Percentiles rank a stretch among this genome's conserved stretches.
Conservation (phyloP, 257 asterid genomes). For the Dorcoceras hygrometricum region DNA sequence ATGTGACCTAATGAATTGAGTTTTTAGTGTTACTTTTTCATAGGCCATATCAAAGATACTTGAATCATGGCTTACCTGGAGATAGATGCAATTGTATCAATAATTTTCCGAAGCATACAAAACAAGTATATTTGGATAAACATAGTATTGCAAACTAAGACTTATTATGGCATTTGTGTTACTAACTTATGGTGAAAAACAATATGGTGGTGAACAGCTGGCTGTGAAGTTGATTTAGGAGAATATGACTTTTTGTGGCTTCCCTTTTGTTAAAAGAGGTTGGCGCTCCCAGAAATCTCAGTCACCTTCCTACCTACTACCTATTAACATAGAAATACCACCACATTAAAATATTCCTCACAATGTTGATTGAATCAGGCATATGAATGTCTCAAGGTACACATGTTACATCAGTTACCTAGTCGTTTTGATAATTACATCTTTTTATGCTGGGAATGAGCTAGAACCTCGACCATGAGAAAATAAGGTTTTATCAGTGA, state of each 20-base stretch:
- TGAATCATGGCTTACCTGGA: too few species aligned
- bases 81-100: too few species aligned
- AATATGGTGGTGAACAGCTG: not conserved
- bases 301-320: too few species aligned
- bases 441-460: not conserved
- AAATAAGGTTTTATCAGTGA: not conserved
- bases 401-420: not conserved
- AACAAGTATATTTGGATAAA: too few species aligned
- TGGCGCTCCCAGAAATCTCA: not conserved
- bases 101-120: too few species aligned
- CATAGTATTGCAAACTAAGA: too few species aligned
- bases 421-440: not conserved
- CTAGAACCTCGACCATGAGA: not conserved
- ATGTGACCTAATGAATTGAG: not conserved
- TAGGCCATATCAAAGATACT: too few species aligned
- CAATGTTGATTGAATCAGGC: not conserved
- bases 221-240: not conserved
- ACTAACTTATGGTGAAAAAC: too few species aligned
- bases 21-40: not conserved
- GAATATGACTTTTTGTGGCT: not conserved
- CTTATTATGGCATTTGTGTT: too few species aligned
- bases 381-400: not conserved
- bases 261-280: not conserved
- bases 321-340: not conserved
- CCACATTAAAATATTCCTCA: not conserved